Percentiles rank a stretch among this genome's conserved stretches.
These are phyloP conservation scores for Cephalotrichum gorgonifer DNA, from an alignment of 2,329 filamentous ascomycete genomes.

Conservation along the genomic window DNA sequence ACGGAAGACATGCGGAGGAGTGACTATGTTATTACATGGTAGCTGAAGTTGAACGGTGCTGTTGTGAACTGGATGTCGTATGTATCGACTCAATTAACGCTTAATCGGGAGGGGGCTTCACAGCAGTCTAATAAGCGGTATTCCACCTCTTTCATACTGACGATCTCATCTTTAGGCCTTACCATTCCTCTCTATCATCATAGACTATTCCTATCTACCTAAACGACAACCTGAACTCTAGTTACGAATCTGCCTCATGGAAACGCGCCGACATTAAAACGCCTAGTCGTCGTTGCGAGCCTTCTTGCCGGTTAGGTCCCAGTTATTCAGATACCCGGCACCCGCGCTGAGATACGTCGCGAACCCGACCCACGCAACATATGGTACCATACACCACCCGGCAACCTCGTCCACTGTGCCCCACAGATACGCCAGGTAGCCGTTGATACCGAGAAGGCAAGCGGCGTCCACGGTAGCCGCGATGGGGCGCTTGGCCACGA, in stretches of 20 bases:
- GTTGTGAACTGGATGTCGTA: no score
- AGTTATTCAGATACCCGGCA: conserved; percentile 57
- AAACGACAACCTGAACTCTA: not conserved
- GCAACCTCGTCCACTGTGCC: conserved; percentile 61
- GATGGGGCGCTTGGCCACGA: conserved; percentile 61
- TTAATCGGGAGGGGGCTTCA: no score
- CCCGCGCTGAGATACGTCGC: conserved; percentile 74
- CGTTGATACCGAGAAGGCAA: conserved; percentile 59
- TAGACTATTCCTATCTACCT: not conserved
- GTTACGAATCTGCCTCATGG: not conserved
- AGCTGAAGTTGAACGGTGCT: no score
- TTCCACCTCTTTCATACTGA: no score
- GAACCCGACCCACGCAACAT: conserved; percentile 77
- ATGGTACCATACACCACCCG: conserved; percentile 68
- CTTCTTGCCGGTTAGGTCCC: conserved; percentile 40
- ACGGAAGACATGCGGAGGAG: no score
- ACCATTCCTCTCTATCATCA: no score
- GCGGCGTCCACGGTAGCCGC: conserved; percentile 68
- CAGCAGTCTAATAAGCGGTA: no score
- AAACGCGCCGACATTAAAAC: not conserved
- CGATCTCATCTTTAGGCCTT: no score
- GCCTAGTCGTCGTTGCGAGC: not conserved
- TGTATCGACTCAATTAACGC: no score
- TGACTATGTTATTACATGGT: no score
- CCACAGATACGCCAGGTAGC: conserved; percentile 69